phyloP scores from a whole-genome alignment of 2,329 filamentous ascomycete genomes.

The Penicillium expansum region DNA sequence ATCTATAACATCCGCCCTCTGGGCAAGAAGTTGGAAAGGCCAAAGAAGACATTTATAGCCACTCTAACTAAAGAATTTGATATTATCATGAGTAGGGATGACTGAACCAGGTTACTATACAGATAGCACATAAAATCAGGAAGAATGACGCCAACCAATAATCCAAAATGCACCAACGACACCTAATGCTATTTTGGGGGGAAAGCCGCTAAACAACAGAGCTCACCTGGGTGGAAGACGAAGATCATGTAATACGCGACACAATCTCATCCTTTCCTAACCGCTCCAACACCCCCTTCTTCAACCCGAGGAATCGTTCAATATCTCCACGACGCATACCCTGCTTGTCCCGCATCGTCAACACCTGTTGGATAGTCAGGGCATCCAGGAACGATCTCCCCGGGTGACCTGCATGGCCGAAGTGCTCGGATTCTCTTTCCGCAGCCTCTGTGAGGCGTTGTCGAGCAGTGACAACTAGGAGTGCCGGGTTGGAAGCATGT shows the following conservation, averaged over 20 bases:
- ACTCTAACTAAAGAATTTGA: background rate
- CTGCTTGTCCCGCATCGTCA: slow-evolving; percentile 49
- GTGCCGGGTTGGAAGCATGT: slow-evolving; percentile 51
- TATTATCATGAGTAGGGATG: slow-evolving; percentile 6
- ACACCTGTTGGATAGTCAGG: slow-evolving; percentile 48
- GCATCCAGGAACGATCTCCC: slow-evolving; percentile 51
- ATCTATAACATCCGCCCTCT: background rate
- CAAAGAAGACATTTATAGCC: background rate
- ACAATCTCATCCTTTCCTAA: slow-evolving; percentile 40
- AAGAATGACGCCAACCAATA: background rate
- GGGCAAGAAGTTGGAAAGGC: background rate
- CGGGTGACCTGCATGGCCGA: slow-evolving; percentile 40
- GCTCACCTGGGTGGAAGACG: background rate
- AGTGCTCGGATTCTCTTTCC: slow-evolving; percentile 53
- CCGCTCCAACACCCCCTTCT: slow-evolving; percentile 42
- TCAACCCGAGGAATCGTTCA: slow-evolving; percentile 47
- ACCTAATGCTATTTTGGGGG: background rate
- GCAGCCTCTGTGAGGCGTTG: slow-evolving; percentile 52
- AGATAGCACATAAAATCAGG: background rate
- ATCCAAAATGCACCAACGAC: background rate
- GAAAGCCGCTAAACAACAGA: background rate
- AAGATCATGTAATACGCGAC: slow-evolving; percentile 16
- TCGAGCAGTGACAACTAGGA: slow-evolving; percentile 54
- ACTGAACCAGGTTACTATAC: background rate
- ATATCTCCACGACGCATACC: slow-evolving; percentile 38